Conservation (phyloP, 176 grass and related monocot genomes). For the Oryza rufipogon region DNA sequence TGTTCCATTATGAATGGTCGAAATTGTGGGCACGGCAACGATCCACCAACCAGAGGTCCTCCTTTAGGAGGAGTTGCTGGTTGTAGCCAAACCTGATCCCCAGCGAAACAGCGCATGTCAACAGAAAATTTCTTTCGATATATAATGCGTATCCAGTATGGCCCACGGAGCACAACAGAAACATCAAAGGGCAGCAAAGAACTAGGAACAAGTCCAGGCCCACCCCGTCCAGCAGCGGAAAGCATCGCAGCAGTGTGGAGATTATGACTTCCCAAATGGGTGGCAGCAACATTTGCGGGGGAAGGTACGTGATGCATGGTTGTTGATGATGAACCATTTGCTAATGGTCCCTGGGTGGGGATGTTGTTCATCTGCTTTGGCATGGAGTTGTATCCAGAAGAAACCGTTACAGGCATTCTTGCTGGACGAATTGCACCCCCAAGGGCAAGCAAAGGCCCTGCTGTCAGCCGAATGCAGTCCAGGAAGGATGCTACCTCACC, state of each 20-base stretch:
- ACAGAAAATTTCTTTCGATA: constrained; percentile 99
- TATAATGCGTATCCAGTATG: constrained; percentile 99
- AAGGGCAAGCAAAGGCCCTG: constrained; percentile 95
- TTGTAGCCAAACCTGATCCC: constrained; percentile 99
- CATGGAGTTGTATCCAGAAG: constrained; percentile 56
- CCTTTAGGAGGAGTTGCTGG: constrained; percentile 98
- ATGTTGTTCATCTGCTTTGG: constrained; percentile 62
- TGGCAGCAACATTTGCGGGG: constrained; percentile 43
- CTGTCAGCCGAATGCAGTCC: constrained; percentile 92
- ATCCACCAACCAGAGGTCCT: constrained; percentile 88
- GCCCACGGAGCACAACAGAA: constrained; percentile 93
- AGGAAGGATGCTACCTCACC: constrained; percentile 99
- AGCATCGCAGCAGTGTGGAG: constrained; percentile 83
- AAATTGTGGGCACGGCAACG: constrained; percentile 96
- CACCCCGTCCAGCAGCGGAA: constrained; percentile 75
- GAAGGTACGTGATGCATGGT: constrained; percentile 51
- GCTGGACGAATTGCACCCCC: constrained; percentile 98
- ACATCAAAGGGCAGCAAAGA: constrained; percentile 98
- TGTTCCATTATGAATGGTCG: constrained; percentile 99
- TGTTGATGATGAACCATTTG: constrained; percentile 69
- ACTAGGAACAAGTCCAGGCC: constrained; percentile 97
- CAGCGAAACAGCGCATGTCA: constrained; percentile 99
- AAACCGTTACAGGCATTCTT: constrained; percentile 90
- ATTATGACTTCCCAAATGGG: constrained; percentile 72
- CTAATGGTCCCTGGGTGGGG: constrained; percentile 48